Base-by-base conservation (phyloP, 2,329 filamentous ascomycete genomes). In the Talaromyces atroroseus region DNA sequence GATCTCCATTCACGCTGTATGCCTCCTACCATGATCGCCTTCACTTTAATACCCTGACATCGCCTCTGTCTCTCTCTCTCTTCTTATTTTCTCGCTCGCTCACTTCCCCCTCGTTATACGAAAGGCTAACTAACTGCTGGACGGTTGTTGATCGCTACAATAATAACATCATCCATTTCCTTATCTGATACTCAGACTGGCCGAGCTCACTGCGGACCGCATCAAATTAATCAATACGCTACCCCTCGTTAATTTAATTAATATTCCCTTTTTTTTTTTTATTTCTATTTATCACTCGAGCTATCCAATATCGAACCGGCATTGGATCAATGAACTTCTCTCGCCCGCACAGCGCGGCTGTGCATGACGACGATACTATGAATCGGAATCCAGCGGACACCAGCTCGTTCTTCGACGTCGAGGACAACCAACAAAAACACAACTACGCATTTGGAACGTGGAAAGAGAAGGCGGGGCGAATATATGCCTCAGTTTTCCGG, bases 131-230 rank as follows among this genome's bases (percentile, higher is more conserved):
- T 21, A 20, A 46, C 44, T 46, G 44, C 44, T 46, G 44, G 44
- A 12, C 44, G 24, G 44, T 46, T 29, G 44, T 46, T 29, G 26
- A 29, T 26, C 14, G 32, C 32, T 36, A 16, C 32, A 36, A 26
- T 47, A 26, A 54, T 54, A 57, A 23, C 20, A 52, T 32, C 50
- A 8, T 29, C 34, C 10, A 45, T 52, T 40, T 44, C 23, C 24
- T 29, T 47, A 53, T 46, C 44, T 16, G 32, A 36, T 36, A 16
- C 32, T 12, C 14, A 36, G 32, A 36, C 32, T 14, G n/a, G 29
- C 7, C 29, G 11, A 32, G 29, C 29, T 32, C 29, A 11, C 8
- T 32, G 29, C 29, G 29, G 24, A 26, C 7, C 7, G 24, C 24
- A 32, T 32, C 29, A 32, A 7, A 32, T 32, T 8, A 32, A 7